These are phyloP conservation scores for Kwoniella dejecticola DNA, from an alignment of 768 basidiomycete genomes.

Conservation along the genomic window DNA sequence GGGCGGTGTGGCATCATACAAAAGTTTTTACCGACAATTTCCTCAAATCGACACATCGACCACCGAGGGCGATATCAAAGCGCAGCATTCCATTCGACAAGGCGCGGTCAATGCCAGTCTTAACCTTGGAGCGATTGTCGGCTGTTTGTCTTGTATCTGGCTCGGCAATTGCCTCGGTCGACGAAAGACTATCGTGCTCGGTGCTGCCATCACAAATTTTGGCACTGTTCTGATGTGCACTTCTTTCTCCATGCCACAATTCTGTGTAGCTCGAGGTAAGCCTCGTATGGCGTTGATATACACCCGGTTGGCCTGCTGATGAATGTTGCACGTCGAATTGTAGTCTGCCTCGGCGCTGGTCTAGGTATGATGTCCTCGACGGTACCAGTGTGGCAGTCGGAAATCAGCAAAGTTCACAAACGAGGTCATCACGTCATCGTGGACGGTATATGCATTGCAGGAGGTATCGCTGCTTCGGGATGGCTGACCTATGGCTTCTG, in stretches of 20 bases:
- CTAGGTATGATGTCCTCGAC: slow-evolving; percentile 31
- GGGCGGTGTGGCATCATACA: slow-evolving; percentile 22
- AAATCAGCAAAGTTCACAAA: slow-evolving; percentile 28
- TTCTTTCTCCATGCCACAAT: slow-evolving; percentile 12
- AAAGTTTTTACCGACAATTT: slow-evolving; percentile 25
- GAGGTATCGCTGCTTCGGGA: slow-evolving; percentile 22
- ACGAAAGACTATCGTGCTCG: slow-evolving; percentile 22
- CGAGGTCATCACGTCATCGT: slow-evolving; percentile 35
- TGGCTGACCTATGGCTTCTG: slow-evolving; percentile 34
- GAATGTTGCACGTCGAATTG: neutral
- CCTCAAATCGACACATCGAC: slow-evolving; percentile 26
- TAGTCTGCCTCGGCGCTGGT: slow-evolving; percentile 30
- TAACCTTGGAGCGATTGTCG: slow-evolving; percentile 27
- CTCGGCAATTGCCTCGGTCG: slow-evolving; percentile 28
- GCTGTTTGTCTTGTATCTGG: slow-evolving; percentile 27
- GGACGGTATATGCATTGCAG: slow-evolving; percentile 32
- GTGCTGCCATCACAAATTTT: slow-evolving; percentile 9
- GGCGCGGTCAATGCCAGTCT: slow-evolving; percentile 19
- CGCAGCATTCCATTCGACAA: slow-evolving; percentile 26
- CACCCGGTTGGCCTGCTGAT: no score
- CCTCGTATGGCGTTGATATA: no score
- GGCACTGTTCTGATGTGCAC: slow-evolving; percentile 26
- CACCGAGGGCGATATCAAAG: slow-evolving; percentile 19
- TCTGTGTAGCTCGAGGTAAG: slow-evolving; percentile 26
- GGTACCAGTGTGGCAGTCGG: slow-evolving; percentile 36